Conservation (phyloP, 1,284 basidiomycete species). For the Fomitopsis palustris region DNA sequence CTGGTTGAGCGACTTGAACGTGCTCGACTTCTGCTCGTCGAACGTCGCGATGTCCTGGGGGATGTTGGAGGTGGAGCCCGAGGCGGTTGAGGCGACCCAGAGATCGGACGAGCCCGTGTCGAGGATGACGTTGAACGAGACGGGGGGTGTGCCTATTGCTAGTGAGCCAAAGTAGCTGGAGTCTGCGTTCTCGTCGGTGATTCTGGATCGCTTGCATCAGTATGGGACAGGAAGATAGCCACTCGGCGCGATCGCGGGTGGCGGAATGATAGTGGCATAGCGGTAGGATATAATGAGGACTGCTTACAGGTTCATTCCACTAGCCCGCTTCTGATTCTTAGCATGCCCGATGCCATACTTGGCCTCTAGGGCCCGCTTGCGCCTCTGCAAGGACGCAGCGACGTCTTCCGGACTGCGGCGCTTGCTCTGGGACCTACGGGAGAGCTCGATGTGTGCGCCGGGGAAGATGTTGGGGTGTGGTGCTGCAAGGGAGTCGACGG, state of each 20-base stretch:
- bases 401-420: neutral
- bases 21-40: slow-evolving; percentile 22
- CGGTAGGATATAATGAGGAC: neutral
- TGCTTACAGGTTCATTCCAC: slow-evolving; percentile 27
- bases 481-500: neutral
- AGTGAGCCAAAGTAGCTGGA: slow-evolving; percentile 37
- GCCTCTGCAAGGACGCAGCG: slow-evolving; percentile 7
- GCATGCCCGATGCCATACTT: slow-evolving; percentile 24
- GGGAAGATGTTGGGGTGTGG: neutral
- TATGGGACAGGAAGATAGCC: neutral
- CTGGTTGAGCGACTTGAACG: slow-evolving; percentile 21
- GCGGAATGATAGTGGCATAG: slow-evolving; percentile 20
- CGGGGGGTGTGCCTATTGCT: slow-evolving; percentile 37
- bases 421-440: neutral
- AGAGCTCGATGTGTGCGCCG: neutral
- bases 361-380: slow-evolving; percentile 21
- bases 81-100: slow-evolving; percentile 23
- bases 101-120: slow-evolving; percentile 57
- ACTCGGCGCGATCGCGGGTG: neutral
- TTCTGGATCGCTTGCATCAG: neutral
- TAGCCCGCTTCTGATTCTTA: slow-evolving; percentile 21
- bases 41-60: slow-evolving; percentile 22
- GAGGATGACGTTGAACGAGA: slow-evolving; percentile 38
- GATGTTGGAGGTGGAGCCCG: slow-evolving; percentile 5
- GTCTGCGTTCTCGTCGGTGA: slow-evolving; percentile 17